Conservation (phyloP, 768 basidiomycete species). For the Lanmaoa rubissima region DNA sequence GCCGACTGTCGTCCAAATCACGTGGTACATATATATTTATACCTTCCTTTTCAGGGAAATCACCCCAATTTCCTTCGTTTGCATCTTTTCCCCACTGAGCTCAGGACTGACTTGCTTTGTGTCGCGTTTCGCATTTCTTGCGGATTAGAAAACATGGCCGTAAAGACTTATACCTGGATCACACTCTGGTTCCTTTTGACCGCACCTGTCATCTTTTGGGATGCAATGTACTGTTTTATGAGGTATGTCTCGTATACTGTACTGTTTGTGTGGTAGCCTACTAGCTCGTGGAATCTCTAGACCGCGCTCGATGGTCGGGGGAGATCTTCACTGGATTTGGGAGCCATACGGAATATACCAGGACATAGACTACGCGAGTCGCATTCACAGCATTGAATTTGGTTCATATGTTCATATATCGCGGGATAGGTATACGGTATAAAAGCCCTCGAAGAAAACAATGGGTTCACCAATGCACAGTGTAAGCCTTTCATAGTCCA, state of each 20-base stretch:
- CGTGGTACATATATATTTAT: not conserved
- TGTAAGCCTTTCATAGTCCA: slow-evolving; percentile 42
- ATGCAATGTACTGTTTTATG: slow-evolving; percentile 78
- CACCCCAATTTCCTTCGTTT: no score
- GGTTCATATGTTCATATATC: slow-evolving; percentile 36
- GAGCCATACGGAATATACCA: slow-evolving; percentile 78
- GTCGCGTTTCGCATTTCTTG: no score
- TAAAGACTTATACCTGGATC: slow-evolving; percentile 56
- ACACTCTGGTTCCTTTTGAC: slow-evolving; percentile 65
- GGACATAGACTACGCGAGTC: slow-evolving; percentile 48
- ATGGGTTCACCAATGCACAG: slow-evolving; percentile 87
- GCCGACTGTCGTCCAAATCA: not conserved
- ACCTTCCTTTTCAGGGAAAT: not conserved
- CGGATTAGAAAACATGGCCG: slow-evolving; percentile 37
- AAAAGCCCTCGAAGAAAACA: slow-evolving; percentile 55
- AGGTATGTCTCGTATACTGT: slow-evolving; percentile 40
- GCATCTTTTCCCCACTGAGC: no score
- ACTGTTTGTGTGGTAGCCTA: not conserved
- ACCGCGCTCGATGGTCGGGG: slow-evolving; percentile 83
- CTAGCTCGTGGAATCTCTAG: slow-evolving; percentile 35
- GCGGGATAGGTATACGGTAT: slow-evolving; percentile 65
- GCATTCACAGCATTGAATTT: not conserved
- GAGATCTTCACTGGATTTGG: slow-evolving; percentile 93
- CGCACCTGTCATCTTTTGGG: slow-evolving; percentile 63
- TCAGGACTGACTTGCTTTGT: no score